phyloP scores from a whole-genome alignment of 2,329 filamentous ascomycete genomes.

The Moelleriella libera region DNA sequence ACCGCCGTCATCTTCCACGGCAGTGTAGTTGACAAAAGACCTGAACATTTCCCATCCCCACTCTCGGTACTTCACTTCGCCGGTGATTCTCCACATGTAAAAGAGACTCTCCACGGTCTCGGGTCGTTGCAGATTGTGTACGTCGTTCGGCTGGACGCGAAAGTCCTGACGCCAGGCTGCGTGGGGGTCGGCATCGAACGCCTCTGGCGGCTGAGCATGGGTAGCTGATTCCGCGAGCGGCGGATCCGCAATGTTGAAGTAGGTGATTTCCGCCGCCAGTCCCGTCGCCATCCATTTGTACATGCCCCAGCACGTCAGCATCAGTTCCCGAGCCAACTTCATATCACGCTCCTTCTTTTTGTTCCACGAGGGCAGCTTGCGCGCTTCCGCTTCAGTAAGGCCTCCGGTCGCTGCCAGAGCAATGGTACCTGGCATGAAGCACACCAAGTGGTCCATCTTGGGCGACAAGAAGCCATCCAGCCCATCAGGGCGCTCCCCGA shows the following conservation, averaged over 20 bases:
- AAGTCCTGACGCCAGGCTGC: conserved; percentile 67
- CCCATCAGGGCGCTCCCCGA: conserved; percentile 73
- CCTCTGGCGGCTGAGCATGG: conserved; percentile 27
- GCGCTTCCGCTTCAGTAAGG: conserved; percentile 58
- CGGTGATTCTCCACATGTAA: conserved; percentile 98
- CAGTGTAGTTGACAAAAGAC: conserved; percentile 74
- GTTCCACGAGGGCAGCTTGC: conserved; percentile 58
- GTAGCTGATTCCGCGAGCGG: conserved; percentile 43
- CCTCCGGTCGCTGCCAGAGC: conserved; percentile 78
- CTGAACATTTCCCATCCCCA: conserved; percentile 99
- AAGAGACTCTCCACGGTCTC: conserved; percentile 95
- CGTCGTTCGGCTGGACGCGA: conserved; percentile 64
- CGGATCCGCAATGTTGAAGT: conserved; percentile 65
- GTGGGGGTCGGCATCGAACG: conserved; percentile 35
- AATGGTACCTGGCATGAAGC: conserved; percentile 94
- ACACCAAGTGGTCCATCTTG: conserved; percentile 98
- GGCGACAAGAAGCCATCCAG: conserved; percentile 52
- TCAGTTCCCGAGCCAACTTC: conserved; percentile 73
- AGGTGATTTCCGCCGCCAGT: conserved; percentile 86
- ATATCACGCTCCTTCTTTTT: conserved; percentile 77
- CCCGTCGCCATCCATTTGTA: conserved; percentile 84
- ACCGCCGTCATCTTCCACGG: conserved; percentile 61
- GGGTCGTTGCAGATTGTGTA: conserved; percentile 85
- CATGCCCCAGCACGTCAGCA: conserved; percentile 97
- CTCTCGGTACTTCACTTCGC: conserved; percentile 73